Conservation (phyloP, 306 rosid genomes). For the Prunus dulcis region DNA sequence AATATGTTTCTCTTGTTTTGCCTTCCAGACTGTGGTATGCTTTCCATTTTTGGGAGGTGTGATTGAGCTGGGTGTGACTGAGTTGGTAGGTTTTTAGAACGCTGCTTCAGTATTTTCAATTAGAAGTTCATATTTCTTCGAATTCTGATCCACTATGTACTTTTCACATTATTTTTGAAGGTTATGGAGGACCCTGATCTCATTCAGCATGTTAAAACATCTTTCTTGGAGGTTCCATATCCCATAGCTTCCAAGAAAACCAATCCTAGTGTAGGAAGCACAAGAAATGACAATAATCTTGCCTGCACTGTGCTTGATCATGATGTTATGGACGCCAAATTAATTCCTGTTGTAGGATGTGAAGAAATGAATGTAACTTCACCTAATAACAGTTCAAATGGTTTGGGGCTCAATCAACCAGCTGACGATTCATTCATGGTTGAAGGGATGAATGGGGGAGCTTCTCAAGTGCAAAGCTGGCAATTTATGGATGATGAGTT, state of each 20-base stretch:
- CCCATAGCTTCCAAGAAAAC: constrained; percentile 26
- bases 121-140: background rate
- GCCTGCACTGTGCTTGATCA: constrained; percentile 33
- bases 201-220: constrained; percentile 50
- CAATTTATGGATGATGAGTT: constrained; percentile 65
- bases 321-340: constrained; percentile 34
- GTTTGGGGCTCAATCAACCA: constrained; percentile 36
- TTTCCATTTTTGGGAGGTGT: constrained; percentile 82
- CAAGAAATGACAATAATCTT: constrained; percentile 28
- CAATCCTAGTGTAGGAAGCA: constrained; percentile 25
- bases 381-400: constrained; percentile 50
- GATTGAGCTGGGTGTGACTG: constrained; percentile 69
- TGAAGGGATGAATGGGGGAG: constrained; percentile 43
- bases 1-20: constrained; percentile 23
- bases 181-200: constrained; percentile 62
- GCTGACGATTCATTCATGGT: constrained; percentile 45
- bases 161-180: constrained; percentile 35
- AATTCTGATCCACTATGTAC: background rate
- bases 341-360: constrained; percentile 33
- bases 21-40: constrained; percentile 73
- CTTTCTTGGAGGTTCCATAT: constrained; percentile 47
- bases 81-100: constrained; percentile 47
- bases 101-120: constrained; percentile 2
- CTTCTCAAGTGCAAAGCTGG: constrained; percentile 76
- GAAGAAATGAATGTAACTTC: constrained; percentile 43